phyloP scores from a whole-genome alignment of 169 alveolate genomes.

The Miamiensis avidus region DNA sequence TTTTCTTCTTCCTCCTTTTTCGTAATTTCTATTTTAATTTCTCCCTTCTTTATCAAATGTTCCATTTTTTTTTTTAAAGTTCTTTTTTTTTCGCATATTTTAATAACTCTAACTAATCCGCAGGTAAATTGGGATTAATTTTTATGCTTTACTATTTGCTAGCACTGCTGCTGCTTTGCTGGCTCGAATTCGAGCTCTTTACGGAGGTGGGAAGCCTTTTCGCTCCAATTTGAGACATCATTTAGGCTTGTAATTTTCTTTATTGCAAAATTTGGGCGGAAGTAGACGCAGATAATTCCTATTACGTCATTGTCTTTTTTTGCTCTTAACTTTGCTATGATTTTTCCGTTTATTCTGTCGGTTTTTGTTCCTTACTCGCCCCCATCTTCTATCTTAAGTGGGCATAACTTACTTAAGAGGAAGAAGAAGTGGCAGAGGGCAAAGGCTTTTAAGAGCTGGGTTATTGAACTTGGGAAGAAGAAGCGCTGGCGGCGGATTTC shows the following conservation, averaged over 20 bases:
- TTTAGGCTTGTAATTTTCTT: too few species aligned
- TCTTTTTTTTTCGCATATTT: neutral
- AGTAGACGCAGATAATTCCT: neutral
- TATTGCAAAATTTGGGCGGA: too few species aligned
- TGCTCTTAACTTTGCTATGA: too few species aligned
- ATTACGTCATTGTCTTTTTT: too few species aligned
- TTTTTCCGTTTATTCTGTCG: neutral
- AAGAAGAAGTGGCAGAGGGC: neutral
- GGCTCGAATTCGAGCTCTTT: neutral
- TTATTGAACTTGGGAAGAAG: neutral
- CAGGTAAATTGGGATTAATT: too few species aligned
- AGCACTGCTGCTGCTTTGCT: neutral
- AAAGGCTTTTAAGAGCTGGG: neutral
- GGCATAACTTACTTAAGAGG: neutral
- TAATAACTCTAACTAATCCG: neutral
- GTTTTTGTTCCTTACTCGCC: neutral
- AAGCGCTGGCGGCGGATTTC: neutral
- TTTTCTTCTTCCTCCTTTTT: slow-evolving; percentile 5
- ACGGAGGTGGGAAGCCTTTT: neutral
- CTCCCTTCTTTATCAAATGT: neutral
- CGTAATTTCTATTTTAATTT: too few species aligned
- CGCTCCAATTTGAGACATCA: neutral
- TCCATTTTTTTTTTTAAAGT: neutral
- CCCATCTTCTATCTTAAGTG: neutral
- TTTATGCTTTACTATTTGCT: too few species aligned